Percentiles rank a stretch among this genome's conserved stretches.
Evolutionary conservation across 1,284 basidiomycete genomes (phyloP).

Genomic region (Ceratobasidium sp.): DNA sequence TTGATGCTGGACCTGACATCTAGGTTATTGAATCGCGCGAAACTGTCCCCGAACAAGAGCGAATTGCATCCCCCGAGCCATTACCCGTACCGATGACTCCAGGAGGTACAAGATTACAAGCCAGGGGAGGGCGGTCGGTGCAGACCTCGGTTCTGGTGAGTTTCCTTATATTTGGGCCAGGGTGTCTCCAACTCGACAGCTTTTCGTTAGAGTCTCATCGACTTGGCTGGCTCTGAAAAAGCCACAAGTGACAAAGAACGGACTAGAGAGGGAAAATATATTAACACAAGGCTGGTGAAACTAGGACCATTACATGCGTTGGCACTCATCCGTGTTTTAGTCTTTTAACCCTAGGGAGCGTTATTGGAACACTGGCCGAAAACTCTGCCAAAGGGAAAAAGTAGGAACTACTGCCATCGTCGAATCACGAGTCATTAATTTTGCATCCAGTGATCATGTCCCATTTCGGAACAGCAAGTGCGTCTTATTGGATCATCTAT

Average conservation of each 20-base stretch:
- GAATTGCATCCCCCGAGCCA: slow-evolving; percentile 33
- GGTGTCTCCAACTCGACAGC: slow-evolving; percentile 57
- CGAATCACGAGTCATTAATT: slow-evolving; percentile 12
- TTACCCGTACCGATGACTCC: slow-evolving; percentile 61
- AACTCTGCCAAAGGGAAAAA: slow-evolving; percentile 79
- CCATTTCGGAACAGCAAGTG: slow-evolving; percentile 94
- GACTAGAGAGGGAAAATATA: slow-evolving; percentile 91
- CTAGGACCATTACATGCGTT: neutral
- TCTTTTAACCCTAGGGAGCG: slow-evolving; percentile 86
- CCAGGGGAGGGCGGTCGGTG: slow-evolving; percentile 73
- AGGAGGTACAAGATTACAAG: slow-evolving; percentile 70
- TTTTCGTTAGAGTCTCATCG: slow-evolving; percentile 74
- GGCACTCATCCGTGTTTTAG: slow-evolving; percentile 51
- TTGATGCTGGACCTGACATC: neutral
- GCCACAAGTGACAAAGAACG: slow-evolving; percentile 93
- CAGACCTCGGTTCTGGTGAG: slow-evolving; percentile 81
- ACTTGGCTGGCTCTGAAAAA: slow-evolving; percentile 96
- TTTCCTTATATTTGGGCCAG: slow-evolving; percentile 14
- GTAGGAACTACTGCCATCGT: slow-evolving; percentile 51
- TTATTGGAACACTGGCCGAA: slow-evolving; percentile 88
- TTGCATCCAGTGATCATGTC: slow-evolving; percentile 73
- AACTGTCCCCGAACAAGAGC: slow-evolving; percentile 53
- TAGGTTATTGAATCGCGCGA: slow-evolving; percentile 73
- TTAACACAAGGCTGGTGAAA: slow-evolving; percentile 77
- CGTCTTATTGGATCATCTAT: slow-evolving; percentile 47